These are phyloP conservation scores for Talaromyces islandicus DNA, from an alignment of 2,329 filamentous ascomycete species.

Conservation along the genomic window DNA sequence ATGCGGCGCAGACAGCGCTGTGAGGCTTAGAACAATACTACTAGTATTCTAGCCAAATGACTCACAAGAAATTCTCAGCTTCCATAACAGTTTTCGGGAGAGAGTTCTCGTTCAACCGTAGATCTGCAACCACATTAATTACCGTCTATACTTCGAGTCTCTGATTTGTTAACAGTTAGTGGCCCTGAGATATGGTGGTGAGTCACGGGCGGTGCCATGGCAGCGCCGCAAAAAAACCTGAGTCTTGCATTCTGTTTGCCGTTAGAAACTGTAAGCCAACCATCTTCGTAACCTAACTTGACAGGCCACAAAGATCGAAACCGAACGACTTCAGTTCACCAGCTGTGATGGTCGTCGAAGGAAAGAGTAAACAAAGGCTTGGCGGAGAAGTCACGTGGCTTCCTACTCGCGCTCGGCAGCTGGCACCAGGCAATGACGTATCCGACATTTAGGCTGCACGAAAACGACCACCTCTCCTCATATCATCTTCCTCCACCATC, in stretches of 20 bases:
- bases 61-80: neutral
- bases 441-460: constrained; percentile 6
- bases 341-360: neutral
- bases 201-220: neutral
- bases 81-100: neutral
- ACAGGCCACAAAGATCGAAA: neutral
- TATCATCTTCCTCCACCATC: neutral
- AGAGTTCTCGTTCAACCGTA: neutral
- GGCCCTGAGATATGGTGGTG: neutral
- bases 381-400: constrained; percentile 6
- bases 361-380: neutral
- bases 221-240: neutral
- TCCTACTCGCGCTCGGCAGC: neutral
- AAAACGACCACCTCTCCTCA: constrained; percentile 10
- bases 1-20: neutral
- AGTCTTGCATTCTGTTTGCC: neutral
- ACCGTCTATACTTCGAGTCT: neutral
- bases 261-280: neutral
- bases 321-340: neutral
- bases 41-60: neutral
- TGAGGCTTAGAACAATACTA: neutral
- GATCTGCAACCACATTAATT: neutral
- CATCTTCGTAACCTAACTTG: neutral
- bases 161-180: neutral
- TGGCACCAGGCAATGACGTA: constrained; percentile 8